Base-by-base conservation (phyloP, 805 yeast species). In the Sugiyamaella floridensis region DNA sequence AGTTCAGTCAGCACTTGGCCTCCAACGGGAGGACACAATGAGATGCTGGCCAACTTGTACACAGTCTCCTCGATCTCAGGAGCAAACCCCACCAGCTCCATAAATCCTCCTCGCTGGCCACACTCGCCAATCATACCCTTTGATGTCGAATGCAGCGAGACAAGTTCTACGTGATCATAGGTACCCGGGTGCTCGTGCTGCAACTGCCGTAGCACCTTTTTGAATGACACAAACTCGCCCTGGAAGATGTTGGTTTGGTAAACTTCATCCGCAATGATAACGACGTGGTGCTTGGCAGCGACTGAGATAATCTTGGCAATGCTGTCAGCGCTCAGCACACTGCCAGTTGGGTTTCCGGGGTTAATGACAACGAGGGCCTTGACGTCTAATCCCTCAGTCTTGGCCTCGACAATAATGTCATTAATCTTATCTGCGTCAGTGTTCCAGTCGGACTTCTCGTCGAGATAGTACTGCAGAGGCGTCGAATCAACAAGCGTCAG, bases 91-190 rank as follows among this genome's bases (percentile, higher is more conserved):
- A 84, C 78, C 7, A 90, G 72, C 71, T 93, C 99, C 93, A 93
- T 86, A 75, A 90, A 93, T 5, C 99, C 99, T 63, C 98, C 99
- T 72, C 99, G 83, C 74, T 93, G 99, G 55, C 99, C 99, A 77
- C 99, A 93, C 72, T 93, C 99, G 57, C 99, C 99, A 57, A 89
- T 79, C 61, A 89, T 89, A 68, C 99, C 99, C 71, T 93, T 93
- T 11, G 98, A 92, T 43, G 96, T 89, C n/a, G 98, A 89, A 70
- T 93, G 98, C 60, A 93, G 74, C 1, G 98, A 90, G 2, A 95
- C 97, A 54, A 93, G 76, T 67, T 89, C 96, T 41, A 93, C 92
- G 55, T 81, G 74, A 47, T 78, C 77, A 68, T 81, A 92, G 32
- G 68, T 61, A 18, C 83, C 83, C 20, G 75, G 74, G 11, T 77